Base-by-base conservation (phyloP, 73 alveolate genomes). In the Uronychia binucleata region DNA sequence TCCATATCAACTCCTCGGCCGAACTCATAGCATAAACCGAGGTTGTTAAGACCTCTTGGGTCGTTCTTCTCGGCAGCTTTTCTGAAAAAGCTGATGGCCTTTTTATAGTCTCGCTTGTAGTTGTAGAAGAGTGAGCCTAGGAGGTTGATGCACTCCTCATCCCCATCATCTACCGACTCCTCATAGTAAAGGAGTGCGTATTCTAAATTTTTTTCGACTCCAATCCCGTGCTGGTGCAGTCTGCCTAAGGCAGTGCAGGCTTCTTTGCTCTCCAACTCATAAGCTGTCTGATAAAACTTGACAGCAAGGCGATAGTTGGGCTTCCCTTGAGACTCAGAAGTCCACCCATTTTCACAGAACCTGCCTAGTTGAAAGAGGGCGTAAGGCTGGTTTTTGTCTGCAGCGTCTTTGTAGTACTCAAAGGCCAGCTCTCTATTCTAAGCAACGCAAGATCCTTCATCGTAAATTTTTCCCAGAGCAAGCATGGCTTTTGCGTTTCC, bases 11-110 rank as follows among this genome's bases (percentile, higher is more conserved):
- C 93, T 1, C 99, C 99, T 33, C 85, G 78, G 26, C 99, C 99
- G 26, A 80, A 89, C 86, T 95, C 99, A 91, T 88, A 95, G 84
- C 99, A 95, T 27, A 90, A 91, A 0, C 97, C 99, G 1, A 93
- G 91, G 83, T 95, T 95, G 85, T 95, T 95, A 26, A 91, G 34
- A 28, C 95, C 96, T 81, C 91, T 92, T 19, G 89, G 84, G 78
- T 84, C 88, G 1, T 98, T 98, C 58, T 89, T 88, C n/a, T 90
- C 91, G 29, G 97, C 92, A 0, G 99, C 95, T 80, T 87, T 81
- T 86, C 74, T 91, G 91, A 93, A 95, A 78, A 80, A 91, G 82
- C 93, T 96, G 0, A 74, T 80, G n/a, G 99, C 96, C 74, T 79
- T 74, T 67, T 83, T 80, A 79, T 85, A 91, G 74, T 93, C 90